Conservation (phyloP, 176 grass and related monocot genomes). For the Rhynchospora breviuscula region DNA sequence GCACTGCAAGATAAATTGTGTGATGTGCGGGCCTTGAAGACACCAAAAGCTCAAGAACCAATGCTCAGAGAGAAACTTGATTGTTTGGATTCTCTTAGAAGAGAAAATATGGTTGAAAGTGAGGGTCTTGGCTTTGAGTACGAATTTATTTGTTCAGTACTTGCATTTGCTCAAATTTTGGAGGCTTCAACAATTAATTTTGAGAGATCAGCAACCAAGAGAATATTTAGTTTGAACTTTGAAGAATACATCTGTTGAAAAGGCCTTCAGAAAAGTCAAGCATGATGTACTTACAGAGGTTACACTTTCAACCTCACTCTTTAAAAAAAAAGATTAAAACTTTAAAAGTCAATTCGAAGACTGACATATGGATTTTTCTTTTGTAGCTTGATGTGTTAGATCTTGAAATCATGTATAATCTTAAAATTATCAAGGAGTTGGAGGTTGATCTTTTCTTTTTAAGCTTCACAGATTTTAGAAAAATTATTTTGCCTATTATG, state of each 20-base stretch:
- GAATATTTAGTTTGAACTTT: background rate
- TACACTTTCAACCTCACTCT: background rate
- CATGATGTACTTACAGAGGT: background rate
- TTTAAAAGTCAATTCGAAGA: background rate
- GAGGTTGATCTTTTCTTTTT: background rate
- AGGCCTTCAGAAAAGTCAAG: background rate
- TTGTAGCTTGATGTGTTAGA: too few species aligned
- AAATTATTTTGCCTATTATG: background rate
- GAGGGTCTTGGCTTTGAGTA: background rate
- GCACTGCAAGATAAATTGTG: too few species aligned
- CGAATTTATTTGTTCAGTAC: background rate
- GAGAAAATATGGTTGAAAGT: too few species aligned
- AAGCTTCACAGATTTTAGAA: background rate
- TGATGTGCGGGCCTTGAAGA: too few species aligned
- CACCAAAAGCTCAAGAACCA: too few species aligned
- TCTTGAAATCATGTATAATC: background rate
- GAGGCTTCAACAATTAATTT: background rate
- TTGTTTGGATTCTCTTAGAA: too few species aligned
- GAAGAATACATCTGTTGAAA: background rate
- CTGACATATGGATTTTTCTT: background rate
- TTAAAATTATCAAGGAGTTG: background rate
- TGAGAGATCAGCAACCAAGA: background rate
- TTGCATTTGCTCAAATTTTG: background rate
- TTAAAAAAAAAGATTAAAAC: background rate
- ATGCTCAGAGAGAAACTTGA: too few species aligned